Evolutionary conservation across 495 filamentous ascomycete species (phyloP).

Genomic region (Hyphodiscus hymeniophilus): DNA sequence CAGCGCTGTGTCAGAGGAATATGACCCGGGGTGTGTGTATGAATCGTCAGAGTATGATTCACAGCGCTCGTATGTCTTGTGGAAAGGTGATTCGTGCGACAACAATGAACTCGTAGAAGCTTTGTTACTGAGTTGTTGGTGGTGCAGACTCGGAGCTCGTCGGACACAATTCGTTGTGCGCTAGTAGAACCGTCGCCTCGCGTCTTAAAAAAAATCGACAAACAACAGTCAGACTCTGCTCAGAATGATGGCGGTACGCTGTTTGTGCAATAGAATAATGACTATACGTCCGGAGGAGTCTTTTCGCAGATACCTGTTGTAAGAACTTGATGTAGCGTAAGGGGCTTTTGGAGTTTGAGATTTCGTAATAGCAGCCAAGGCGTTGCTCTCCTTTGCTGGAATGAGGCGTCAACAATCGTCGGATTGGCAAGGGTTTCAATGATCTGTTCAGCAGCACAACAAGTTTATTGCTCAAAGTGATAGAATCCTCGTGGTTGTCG

Average conservation of each 20-base stretch:
- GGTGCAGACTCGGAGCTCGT: slow-evolving; percentile 2
- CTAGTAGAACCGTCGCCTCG: too few relatives aligned
- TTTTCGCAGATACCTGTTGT: neutral
- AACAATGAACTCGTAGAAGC: neutral
- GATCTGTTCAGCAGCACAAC: slow-evolving; percentile 2
- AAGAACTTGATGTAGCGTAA: neutral
- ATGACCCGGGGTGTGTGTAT: neutral
- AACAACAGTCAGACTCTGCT: too few relatives aligned
- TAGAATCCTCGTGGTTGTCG: slow-evolving; percentile 9
- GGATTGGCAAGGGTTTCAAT: neutral
- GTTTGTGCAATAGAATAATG: too few relatives aligned
- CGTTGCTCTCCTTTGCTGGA: too few relatives aligned
- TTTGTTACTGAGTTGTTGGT: neutral
- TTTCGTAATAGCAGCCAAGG: neutral
- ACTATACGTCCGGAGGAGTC: too few relatives aligned
- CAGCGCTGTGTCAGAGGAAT: slow-evolving; percentile 2
- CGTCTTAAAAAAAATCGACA: too few relatives aligned
- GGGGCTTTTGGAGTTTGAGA: slow-evolving; percentile 1
- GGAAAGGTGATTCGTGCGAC: slow-evolving; percentile 2
- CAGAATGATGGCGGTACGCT: too few relatives aligned
- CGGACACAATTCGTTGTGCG: slow-evolving; percentile 4
- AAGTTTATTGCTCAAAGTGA: slow-evolving; percentile 1
- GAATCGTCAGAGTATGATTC: slow-evolving; percentile 4
- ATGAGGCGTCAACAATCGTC: too few relatives aligned
- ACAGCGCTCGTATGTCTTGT: neutral